Conservation (phyloP, 495 filamentous ascomycete species). For the Aspergillus wentii region DNA sequence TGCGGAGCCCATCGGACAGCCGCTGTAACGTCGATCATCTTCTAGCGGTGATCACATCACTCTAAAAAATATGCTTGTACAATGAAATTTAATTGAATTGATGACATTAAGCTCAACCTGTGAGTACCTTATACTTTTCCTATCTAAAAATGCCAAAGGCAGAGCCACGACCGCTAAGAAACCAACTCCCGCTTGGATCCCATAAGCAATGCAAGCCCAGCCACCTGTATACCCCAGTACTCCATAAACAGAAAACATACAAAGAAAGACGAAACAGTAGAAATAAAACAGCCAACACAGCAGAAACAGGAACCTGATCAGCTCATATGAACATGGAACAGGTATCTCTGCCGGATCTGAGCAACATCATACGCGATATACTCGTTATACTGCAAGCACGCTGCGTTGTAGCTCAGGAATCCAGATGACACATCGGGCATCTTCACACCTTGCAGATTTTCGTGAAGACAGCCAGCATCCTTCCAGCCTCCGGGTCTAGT, state of each 20-base stretch:
- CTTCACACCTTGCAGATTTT: slow-evolving; percentile 55
- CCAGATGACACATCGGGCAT: slow-evolving; percentile 42
- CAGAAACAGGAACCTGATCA: slow-evolving; percentile 1
- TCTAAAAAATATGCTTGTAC: too few species aligned
- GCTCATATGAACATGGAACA: slow-evolving; percentile 56
- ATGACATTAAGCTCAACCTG: too few species aligned
- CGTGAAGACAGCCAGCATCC: slow-evolving; percentile 63
- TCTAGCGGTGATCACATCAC: too few species aligned
- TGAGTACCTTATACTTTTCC: too few species aligned
- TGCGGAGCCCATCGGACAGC: too few species aligned
- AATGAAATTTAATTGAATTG: too few species aligned
- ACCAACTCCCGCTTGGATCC: too few species aligned
- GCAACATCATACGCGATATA: slow-evolving; percentile 78
- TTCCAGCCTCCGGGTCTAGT: slow-evolving; percentile 66
- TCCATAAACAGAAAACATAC: not conserved
- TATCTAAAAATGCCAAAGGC: too few species aligned
- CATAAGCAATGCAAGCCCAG: too few species aligned
- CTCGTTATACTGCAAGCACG: slow-evolving; percentile 34
- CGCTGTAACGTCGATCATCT: too few species aligned
- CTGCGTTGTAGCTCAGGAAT: not conserved
- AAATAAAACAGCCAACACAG: not conserved
- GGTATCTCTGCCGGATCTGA: slow-evolving; percentile 73
- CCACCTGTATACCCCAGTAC: not conserved
- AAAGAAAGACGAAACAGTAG: not conserved
- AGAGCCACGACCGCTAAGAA: too few species aligned